A percentile compares a stretch with the other conserved stretches of the same genome.
Evolutionary conservation across 2,329 filamentous ascomycete species (phyloP).

Genomic region (Arthroderma uncinatum): DNA sequence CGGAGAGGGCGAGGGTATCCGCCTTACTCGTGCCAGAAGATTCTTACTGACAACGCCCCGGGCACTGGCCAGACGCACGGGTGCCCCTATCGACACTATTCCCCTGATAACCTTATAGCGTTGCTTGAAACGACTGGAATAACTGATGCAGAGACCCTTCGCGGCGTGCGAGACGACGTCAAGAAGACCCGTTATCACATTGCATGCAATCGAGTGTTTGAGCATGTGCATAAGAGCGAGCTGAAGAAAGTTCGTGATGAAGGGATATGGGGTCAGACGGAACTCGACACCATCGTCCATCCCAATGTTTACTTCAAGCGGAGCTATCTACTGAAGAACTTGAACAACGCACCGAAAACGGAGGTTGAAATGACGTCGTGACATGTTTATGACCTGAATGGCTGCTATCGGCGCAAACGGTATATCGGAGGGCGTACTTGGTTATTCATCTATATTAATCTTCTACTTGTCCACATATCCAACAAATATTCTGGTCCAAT

Average conservation of each 20-base stretch:
- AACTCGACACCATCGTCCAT: constrained; percentile 90
- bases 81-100: constrained; percentile 93
- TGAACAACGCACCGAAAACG: constrained; percentile 44
- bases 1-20: constrained; percentile 77
- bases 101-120: constrained; percentile 67
- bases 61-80: constrained; percentile 82
- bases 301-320: constrained; percentile 98
- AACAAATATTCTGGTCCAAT: background rate
- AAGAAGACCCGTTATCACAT: constrained; percentile 83
- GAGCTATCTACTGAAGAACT: constrained; percentile 76
- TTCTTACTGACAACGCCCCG: constrained; percentile 77
- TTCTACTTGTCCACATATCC: background rate
- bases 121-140: constrained; percentile 72
- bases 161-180: constrained; percentile 78
- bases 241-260: constrained; percentile 68
- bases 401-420: background rate
- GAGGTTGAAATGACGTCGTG: constrained; percentile 45
- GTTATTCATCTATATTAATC: background rate
- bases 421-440: background rate
- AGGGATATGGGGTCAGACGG: constrained; percentile 56
- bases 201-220: constrained; percentile 93
- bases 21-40: constrained; percentile 89
- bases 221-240: constrained; percentile 68
- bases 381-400: background rate
- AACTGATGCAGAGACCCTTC: constrained; percentile 62